These are phyloP conservation scores for Stenocarpella maydis DNA, from an alignment of 2,329 filamentous ascomycete species.

Conservation along the genomic window DNA sequence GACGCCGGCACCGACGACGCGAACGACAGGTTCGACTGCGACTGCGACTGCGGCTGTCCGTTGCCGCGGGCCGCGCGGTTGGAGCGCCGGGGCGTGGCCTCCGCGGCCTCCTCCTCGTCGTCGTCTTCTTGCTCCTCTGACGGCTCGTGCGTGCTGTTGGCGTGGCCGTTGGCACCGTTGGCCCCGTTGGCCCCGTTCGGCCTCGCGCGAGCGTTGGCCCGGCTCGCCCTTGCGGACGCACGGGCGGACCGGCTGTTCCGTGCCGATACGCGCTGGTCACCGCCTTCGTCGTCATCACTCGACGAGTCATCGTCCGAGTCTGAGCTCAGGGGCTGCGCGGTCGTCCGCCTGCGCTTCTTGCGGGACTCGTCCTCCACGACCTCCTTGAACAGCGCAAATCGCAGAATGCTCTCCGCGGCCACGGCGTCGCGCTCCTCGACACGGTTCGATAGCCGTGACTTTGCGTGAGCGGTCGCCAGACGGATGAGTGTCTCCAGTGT, in stretches of 20 bases:
- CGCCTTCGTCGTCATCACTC: constrained; percentile 67
- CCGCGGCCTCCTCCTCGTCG: constrained; percentile 49
- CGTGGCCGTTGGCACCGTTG: constrained; percentile 39
- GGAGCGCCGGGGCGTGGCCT: constrained; percentile 53
- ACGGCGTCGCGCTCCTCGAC: constrained; percentile 91
- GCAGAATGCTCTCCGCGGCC: constrained; percentile 86
- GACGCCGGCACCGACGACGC: constrained; percentile 83
- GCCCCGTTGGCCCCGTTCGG: constrained; percentile 40
- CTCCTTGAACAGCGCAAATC: constrained; percentile 98
- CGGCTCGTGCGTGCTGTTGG: constrained; percentile 42
- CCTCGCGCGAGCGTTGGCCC: constrained; percentile 37
- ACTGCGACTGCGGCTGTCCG: constrained; percentile 52
- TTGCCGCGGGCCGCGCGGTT: constrained; percentile 49
- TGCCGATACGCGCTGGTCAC: constrained; percentile 46
- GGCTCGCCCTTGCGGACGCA: constrained; percentile 46
- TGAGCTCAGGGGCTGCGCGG: constrained; percentile 60
- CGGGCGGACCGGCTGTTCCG: constrained; percentile 41
- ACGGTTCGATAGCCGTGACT: constrained; percentile 84
- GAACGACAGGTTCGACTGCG: constrained; percentile 70
- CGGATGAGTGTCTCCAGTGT: constrained; percentile 98
- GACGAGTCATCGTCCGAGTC: constrained; percentile 67
- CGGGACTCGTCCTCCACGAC: constrained; percentile 80
- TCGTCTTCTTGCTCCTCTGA: constrained; percentile 60
- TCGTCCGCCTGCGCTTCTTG: constrained; percentile 80
- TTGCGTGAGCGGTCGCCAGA: constrained; percentile 94